These are phyloP conservation scores for Pugionium cornutum DNA, from an alignment of 345 rosid genomes.

Conservation along the genomic window DNA sequence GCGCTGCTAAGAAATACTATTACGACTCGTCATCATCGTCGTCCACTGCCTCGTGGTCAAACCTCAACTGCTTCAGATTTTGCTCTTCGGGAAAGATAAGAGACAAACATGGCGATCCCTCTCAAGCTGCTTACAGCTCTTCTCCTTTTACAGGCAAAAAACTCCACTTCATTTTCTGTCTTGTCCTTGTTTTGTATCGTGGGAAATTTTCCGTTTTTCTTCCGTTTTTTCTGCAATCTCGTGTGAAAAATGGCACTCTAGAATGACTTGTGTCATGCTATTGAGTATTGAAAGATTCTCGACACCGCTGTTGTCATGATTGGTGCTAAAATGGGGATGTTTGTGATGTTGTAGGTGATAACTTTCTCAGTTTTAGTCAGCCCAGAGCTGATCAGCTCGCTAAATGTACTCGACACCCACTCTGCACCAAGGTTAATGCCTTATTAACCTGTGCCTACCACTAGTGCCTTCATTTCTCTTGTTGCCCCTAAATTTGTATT, in stretches of 20 bases:
- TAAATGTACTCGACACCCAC: slow-evolving; percentile 36
- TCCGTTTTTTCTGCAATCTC: background rate
- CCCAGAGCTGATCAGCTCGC: slow-evolving; percentile 28
- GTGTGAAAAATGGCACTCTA: too few relatives aligned
- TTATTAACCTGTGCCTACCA: background rate
- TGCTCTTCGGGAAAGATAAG: background rate
- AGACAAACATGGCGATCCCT: slow-evolving; percentile 32
- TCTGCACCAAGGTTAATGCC: slow-evolving; percentile 37
- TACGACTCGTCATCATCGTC: slow-evolving; percentile 23
- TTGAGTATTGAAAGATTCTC: too few relatives aligned
- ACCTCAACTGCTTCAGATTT: slow-evolving; percentile 14
- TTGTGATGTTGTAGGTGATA: slow-evolving; percentile 46
- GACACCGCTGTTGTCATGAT: background rate
- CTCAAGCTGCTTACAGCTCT: slow-evolving; percentile 23
- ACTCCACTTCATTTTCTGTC: background rate
- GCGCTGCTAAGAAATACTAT: slow-evolving; percentile 14
- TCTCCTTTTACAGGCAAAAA: slow-evolving; percentile 45
- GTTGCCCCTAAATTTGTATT: slow-evolving; percentile 4
- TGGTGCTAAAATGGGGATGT: background rate
- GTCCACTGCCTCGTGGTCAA: background rate
- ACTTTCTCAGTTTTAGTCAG: slow-evolving; percentile 35
- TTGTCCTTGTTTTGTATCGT: background rate
- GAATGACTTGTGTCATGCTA: too few relatives aligned
- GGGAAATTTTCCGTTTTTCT: background rate
- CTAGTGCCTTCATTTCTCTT: slow-evolving; percentile 3